Percentiles rank a stretch among this genome's conserved stretches.
phyloP scores from a whole-genome alignment of 495 filamentous ascomycete genomes.

The Ascobolus immersus region DNA sequence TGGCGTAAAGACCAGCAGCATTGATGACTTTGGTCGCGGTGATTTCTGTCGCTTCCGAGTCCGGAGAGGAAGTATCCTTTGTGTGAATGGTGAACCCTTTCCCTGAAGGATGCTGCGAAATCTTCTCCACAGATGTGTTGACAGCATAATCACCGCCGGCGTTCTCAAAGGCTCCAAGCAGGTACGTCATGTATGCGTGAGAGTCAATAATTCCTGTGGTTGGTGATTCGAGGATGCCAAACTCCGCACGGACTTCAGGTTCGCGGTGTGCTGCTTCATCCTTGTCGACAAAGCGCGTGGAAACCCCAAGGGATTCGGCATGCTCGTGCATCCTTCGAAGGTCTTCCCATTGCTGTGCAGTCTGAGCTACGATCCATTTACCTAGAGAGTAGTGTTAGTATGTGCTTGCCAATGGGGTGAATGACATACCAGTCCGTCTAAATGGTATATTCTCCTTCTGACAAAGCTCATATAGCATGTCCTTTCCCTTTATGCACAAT shows the following conservation, averaged over 20 bases:
- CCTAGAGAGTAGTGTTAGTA: constrained; percentile 19
- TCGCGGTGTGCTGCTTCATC: constrained; percentile 38
- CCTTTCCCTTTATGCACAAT: constrained; percentile 53
- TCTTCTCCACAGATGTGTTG: constrained; percentile 30
- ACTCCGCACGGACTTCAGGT: constrained; percentile 41
- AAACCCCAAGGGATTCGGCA: constrained; percentile 39
- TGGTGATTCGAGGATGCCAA: constrained; percentile 54
- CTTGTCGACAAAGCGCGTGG: constrained; percentile 38
- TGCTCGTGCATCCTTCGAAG: constrained; percentile 41
- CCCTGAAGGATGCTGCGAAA: constrained; percentile 28
- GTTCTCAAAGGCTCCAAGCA: constrained; percentile 49
- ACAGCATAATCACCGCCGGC: constrained; percentile 42
- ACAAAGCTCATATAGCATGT: constrained; percentile 62
- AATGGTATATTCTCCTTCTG: constrained; percentile 36
- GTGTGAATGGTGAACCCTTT: constrained; percentile 21
- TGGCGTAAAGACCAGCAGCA: constrained; percentile 57
- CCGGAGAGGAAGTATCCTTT: constrained; percentile 7
- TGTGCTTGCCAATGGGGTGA: background rate
- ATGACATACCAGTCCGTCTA: constrained; percentile 26
- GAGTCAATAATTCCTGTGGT: constrained; percentile 80
- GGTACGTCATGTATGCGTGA: constrained; percentile 54
- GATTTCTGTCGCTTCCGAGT: constrained; percentile 26
- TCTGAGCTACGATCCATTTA: constrained; percentile 92
- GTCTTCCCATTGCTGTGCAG: constrained; percentile 34
- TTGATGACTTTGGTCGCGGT: constrained; percentile 59